These are phyloP conservation scores for Polygonum maritimum DNA, from an alignment of 148 eudicot genomes.

Conservation along the genomic window DNA sequence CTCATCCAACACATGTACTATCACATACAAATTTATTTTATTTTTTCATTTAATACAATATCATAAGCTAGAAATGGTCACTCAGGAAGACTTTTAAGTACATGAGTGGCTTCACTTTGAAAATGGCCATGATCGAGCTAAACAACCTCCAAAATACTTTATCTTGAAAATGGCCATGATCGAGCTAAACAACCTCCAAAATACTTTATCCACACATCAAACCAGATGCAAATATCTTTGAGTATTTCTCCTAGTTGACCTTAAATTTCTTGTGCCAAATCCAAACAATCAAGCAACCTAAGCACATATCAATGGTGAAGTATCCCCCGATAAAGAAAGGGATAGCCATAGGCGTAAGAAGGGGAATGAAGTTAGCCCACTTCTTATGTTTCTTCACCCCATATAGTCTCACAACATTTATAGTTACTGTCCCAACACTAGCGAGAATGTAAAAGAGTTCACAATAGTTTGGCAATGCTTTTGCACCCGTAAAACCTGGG, in stretches of 20 bases:
- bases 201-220: constrained; percentile 70
- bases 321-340: constrained; percentile 65
- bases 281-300: constrained; percentile 52
- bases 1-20: no score
- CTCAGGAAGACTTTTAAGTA: constrained; percentile 24
- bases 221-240: constrained; percentile 43
- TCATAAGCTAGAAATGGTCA: neutral
- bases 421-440: constrained; percentile 15
- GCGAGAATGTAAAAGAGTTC: constrained; percentile 38
- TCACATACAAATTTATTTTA: no score
- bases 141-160: constrained; percentile 69
- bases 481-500: constrained; percentile 36
- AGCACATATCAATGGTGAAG: constrained; percentile 63
- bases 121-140: constrained; percentile 45
- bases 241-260: constrained; percentile 19
- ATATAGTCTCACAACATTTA: no score
- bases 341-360: constrained; percentile 79
- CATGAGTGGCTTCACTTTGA: constrained; percentile 48
- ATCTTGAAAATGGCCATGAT: constrained; percentile 52
- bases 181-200: constrained; percentile 63
- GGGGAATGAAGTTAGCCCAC: constrained; percentile 37
- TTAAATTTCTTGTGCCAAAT: constrained; percentile 36
- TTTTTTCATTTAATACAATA: no score
- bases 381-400: constrained; percentile 12
- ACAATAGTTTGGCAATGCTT: constrained; percentile 53